phyloP scores from a whole-genome alignment of 75 land plant genomes.

The Cryptomeria japonica region DNA sequence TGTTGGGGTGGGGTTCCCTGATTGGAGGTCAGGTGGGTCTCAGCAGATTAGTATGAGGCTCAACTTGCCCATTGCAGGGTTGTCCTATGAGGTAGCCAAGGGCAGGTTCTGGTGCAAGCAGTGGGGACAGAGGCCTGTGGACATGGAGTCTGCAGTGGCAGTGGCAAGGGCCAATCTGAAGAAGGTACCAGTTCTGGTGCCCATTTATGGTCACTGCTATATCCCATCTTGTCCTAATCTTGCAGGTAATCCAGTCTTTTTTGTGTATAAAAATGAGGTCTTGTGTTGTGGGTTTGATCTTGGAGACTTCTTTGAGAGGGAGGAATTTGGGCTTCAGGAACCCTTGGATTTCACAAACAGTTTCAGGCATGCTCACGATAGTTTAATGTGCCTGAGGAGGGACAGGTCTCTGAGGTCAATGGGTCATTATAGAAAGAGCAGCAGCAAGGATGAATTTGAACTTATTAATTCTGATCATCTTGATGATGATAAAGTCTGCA shows the following conservation, averaged over 20 bases:
- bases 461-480: not conserved
- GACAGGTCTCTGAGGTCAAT: conserved; percentile 9
- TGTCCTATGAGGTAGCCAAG: conserved; percentile 60
- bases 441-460: conserved; percentile 6
- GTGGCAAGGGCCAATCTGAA: conserved; percentile 57
- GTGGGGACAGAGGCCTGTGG: conserved; percentile 76
- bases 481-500: not conserved
- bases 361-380: not conserved
- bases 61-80: conserved; percentile 66
- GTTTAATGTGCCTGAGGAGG: not conserved
- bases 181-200: conserved; percentile 53
- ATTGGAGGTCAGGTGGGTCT: conserved; percentile 68
- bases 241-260: conserved; percentile 70
- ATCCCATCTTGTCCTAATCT: conserved; percentile 44
- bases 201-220: conserved; percentile 57
- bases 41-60: conserved; percentile 55
- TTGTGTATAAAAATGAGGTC: conserved; percentile 36
- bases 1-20: conserved; percentile 85
- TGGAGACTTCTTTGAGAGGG: conserved; percentile 47
- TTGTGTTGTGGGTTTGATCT: conserved; percentile 46
- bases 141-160: conserved; percentile 56
- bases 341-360: not conserved
- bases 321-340: not conserved
- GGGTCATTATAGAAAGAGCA: not conserved
- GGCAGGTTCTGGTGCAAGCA: conserved; percentile 70